Evolutionary conservation across 176 grass and related monocot genomes (phyloP), one percentile per base, ranked within the genome.

Genomic region (Oryza officinalis): DNA sequence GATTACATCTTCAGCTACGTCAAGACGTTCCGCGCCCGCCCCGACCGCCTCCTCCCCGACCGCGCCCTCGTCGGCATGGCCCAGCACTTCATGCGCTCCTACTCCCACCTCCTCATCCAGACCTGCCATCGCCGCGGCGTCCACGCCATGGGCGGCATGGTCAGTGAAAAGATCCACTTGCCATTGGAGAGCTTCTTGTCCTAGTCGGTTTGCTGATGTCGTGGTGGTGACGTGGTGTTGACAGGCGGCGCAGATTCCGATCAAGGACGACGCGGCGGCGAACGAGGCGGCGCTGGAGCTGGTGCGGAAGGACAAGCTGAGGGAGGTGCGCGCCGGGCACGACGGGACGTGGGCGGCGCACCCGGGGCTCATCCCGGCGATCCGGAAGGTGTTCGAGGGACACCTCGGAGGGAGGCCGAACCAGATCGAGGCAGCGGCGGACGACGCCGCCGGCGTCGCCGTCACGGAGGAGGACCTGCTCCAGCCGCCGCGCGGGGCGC

Each of bases 1-100:
- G 96, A 98, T 85, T 98, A 98, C 91, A 98, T 98, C 88, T 98
- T 95, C 83, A 98, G 96, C 92, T 98, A 98, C 76, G 91, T 98
- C 74, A 98, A 98, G 89, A 98, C 96, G 64, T 95, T 98, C 91
- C 93, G 88, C 12, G 87, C 75, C 0, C 93, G 92, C 47, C 84
- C 89, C 4, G 88, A 93, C 80, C 88, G 96, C 85, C 89, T 95
- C 85, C 91, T 98, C 85, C 95, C 95, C 6, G 95, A 98, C 87
- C 89, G 93, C 59, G 93, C 90, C 41, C 91, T 93, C 52, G 96
- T 98, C 82, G 93, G 96, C 63, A 98, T 98, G 96, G 40, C 79
- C 0, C 96, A 98, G 80, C 96, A 98, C 92, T 98, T 98, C 91
- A 98, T 98, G 96, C 85, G 91, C 71, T 93, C 90, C 85, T 98